Conservation (phyloP, 768 basidiomycete genomes). For the Trametes sanguinea region DNA sequence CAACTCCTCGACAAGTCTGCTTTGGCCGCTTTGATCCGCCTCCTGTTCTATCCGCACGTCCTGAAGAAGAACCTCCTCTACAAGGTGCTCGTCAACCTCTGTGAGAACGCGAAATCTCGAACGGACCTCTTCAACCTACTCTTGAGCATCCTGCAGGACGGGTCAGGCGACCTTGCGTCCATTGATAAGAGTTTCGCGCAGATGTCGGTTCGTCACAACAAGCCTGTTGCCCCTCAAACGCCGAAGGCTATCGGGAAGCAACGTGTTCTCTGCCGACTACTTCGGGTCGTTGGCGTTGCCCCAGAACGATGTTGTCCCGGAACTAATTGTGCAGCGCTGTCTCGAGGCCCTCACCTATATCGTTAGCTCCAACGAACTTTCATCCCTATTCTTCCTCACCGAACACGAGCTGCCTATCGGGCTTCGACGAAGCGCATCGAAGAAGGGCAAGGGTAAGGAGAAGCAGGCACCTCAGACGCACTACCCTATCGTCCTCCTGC, state of each 20-base stretch:
- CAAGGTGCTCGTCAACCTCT: constrained; percentile 90
- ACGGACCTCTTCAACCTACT: constrained; percentile 93
- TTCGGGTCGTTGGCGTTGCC: constrained; percentile 50
- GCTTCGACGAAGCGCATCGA: constrained; percentile 63
- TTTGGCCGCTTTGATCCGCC: constrained; percentile 84
- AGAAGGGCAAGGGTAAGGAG: constrained; percentile 96
- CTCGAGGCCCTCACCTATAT: constrained; percentile 89
- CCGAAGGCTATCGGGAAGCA: constrained; percentile 67
- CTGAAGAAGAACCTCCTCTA: constrained; percentile 83
- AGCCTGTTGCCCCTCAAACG: constrained; percentile 43
- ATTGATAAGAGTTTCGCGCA: constrained; percentile 95
- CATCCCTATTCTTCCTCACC: constrained; percentile 91
- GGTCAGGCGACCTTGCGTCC: constrained; percentile 86
- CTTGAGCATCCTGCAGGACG: constrained; percentile 92
- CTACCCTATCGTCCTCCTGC: constrained; percentile 87
- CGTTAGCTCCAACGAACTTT: constrained; percentile 79
- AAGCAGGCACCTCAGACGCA: constrained; percentile 78
- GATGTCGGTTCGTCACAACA: constrained; percentile 73
- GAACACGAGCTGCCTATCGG: constrained; percentile 91
- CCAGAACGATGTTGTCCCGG: constrained; percentile 82
- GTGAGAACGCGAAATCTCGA: constrained; percentile 91
- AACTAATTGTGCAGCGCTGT: constrained; percentile 91
- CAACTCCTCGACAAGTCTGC: constrained; percentile 90
- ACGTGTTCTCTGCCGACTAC: constrained; percentile 56
- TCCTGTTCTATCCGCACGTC: constrained; percentile 96